phyloP scores from a whole-genome alignment of 2,329 filamentous ascomycete genomes.

The Aspergillus spinulosporus region DNA sequence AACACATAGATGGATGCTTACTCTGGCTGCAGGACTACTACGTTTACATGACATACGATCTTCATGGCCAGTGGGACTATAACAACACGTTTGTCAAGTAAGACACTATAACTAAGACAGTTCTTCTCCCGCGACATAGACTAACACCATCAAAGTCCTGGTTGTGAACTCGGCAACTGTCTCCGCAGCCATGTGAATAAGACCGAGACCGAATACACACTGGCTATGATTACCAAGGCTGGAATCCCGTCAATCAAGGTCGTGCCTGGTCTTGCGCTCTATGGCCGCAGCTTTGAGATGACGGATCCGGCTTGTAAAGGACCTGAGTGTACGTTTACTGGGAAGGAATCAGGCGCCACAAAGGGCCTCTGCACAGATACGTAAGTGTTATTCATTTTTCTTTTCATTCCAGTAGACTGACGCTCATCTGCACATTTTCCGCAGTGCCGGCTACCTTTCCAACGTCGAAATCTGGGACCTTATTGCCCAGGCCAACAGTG shows the following conservation, averaged over 20 bases:
- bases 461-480: background rate
- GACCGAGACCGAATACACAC: slow-evolving; percentile 36
- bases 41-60: slow-evolving; percentile 41
- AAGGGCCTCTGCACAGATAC: slow-evolving; percentile 6
- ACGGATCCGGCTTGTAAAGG: background rate
- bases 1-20: slow-evolving; percentile 20
- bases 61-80: slow-evolving; percentile 25
- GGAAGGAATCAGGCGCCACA: slow-evolving; percentile 1
- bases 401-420: background rate
- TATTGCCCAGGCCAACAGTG: background rate
- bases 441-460: slow-evolving; percentile 2
- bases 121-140: no score
- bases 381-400: background rate
- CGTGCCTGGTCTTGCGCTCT: background rate
- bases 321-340: background rate
- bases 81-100: slow-evolving; percentile 1
- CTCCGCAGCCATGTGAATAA: slow-evolving; percentile 35
- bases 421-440: background rate
- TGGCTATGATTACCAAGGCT: slow-evolving; percentile 17
- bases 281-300: slow-evolving; percentile 12
- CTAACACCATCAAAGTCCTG: slow-evolving; percentile 5
- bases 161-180: slow-evolving; percentile 31
- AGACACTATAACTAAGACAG: no score
- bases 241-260: slow-evolving; percentile 2
- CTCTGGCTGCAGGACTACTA: slow-evolving; percentile 31